phyloP scores from a whole-genome alignment of 257 asterid genomes.

The Plantago elongata region DNA sequence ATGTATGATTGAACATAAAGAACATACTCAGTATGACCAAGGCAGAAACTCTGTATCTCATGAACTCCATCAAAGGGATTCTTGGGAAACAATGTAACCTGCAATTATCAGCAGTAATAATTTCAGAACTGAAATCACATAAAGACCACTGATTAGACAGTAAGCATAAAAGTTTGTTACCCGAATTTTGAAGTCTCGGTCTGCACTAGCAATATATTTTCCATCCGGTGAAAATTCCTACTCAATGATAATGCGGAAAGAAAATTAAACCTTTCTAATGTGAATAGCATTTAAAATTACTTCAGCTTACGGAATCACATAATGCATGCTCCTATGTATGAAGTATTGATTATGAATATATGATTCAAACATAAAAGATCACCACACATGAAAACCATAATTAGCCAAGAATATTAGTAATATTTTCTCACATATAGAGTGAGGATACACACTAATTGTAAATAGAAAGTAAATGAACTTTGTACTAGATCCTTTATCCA shows the following conservation, averaged over 20 bases:
- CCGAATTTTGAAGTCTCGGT: constrained; percentile 94
- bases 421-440: not conserved
- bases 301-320: not conserved
- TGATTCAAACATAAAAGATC: not conserved
- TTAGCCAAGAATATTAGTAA: not conserved
- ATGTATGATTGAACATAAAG: constrained; percentile 34
- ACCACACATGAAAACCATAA: not conserved
- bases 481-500: not conserved
- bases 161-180: constrained; percentile 33
- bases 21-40: constrained; percentile 83
- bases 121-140: not conserved
- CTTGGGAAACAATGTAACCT: constrained; percentile 77
- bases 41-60: constrained; percentile 89
- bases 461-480: not conserved
- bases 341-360: not conserved
- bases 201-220: constrained; percentile 66
- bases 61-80: constrained; percentile 75
- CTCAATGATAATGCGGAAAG: constrained; percentile 11
- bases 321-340: not conserved
- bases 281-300: constrained; percentile 3
- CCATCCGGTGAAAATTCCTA: constrained; percentile 93
- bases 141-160: constrained; percentile 6
- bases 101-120: constrained; percentile 23
- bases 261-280: constrained; percentile 2
- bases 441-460: not conserved